Conservation (phyloP, 2,329 filamentous ascomycete genomes). For the Neonectria ditissima region DNA sequence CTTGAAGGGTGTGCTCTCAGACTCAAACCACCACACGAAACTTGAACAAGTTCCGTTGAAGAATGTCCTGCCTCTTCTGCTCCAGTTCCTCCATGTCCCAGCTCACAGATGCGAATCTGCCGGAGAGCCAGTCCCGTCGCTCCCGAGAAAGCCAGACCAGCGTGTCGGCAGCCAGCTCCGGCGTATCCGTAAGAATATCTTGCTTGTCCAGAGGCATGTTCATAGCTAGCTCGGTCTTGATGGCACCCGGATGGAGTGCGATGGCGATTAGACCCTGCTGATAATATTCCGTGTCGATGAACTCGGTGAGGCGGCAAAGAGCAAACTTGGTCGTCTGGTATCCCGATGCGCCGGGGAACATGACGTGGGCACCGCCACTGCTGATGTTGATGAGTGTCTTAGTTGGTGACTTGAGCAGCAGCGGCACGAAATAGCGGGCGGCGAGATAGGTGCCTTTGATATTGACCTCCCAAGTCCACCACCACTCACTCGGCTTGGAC, state of each 20-base stretch:
- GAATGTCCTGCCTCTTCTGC: slow-evolving; percentile 18
- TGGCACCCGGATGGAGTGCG: neutral
- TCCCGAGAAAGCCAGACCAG: slow-evolving; percentile 25
- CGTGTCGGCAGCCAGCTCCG: slow-evolving; percentile 29
- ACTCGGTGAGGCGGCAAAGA: slow-evolving; percentile 30
- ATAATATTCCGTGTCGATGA: slow-evolving; percentile 26
- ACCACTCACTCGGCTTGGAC: slow-evolving; percentile 56
- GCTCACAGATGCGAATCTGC: slow-evolving; percentile 33
- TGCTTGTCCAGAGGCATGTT: neutral
- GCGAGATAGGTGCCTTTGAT: slow-evolving; percentile 61
- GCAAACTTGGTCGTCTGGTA: slow-evolving; percentile 36
- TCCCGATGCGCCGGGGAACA: slow-evolving; percentile 25
- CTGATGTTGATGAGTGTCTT: slow-evolving; percentile 62
- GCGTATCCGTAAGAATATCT: slow-evolving; percentile 19
- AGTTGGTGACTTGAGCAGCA: slow-evolving; percentile 50
- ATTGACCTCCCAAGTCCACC: slow-evolving; percentile 62
- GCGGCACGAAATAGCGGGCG: slow-evolving; percentile 61
- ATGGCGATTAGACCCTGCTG: slow-evolving; percentile 17
- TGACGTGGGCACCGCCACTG: slow-evolving; percentile 44
- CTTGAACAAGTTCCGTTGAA: neutral
- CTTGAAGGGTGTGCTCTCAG: neutral
- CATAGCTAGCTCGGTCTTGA: neutral
- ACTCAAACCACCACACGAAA: neutral
- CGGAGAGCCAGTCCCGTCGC: slow-evolving; percentile 23
- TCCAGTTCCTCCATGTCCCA: slow-evolving; percentile 35